Evolutionary conservation across 345 rosid genomes (phyloP), one percentile per base, ranked within the genome.

Genomic region (Corchorus olitorius): DNA sequence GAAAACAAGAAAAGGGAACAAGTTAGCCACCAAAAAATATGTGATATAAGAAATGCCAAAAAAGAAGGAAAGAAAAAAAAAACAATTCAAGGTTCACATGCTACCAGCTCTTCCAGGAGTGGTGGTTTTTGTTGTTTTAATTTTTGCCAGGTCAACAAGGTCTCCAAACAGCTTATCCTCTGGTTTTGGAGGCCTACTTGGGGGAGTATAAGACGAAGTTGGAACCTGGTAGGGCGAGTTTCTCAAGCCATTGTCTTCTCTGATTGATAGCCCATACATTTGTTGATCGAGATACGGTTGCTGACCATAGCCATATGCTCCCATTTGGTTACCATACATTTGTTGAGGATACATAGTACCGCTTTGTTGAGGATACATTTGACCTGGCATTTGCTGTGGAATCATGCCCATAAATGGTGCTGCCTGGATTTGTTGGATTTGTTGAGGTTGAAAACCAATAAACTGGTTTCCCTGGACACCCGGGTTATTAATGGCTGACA

Each of bases 111-210:
- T 89, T 79, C 91, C 86, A 3, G 94, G 83, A 34, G 89, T 83
- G 43, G 92, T 53, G 43, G 92, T 53, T 79, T 91, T 97, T 13
- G 88, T 70, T 2, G 93, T 81, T 84, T 94, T 97, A 81, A 92
- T 81, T 80, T 94, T 97, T 10, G 98, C 84, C 80, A 97, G 84
- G 82, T 94, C 97, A 14, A 97, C 97, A 19, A 97, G 97, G 82
- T 97, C 99, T 74, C 99, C 98, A 76, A 97, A 97, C 43, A 97
- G 83, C 93, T 90, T 94, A 80, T 97, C 90, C 83, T 89, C 92
- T 11, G 91, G 93, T 62, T 88, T 89, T 22, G 90, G 76, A 56
- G 90, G 87, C 86, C 78, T 92, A 81, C 81, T 87, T 1, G 93
- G 88, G 0, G 90, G 85, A 45, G 81, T 75, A 50, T 89, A 90